A percentile compares a stretch with the other conserved stretches of the same genome.
Conservation (phyloP, 2,329 filamentous ascomycete genomes). For the Claviceps quebecensis region DNA sequence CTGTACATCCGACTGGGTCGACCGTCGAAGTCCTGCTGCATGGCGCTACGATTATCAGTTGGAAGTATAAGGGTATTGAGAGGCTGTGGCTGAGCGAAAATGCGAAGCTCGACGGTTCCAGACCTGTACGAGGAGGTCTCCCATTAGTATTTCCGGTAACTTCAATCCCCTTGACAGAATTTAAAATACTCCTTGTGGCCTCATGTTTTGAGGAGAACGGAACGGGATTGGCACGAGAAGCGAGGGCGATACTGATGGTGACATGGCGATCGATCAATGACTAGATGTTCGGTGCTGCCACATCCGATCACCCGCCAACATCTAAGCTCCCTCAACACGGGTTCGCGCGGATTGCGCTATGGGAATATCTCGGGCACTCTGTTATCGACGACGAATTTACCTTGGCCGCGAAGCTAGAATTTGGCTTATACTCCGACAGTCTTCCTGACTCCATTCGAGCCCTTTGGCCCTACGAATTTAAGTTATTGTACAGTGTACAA, state of each 20-base stretch:
- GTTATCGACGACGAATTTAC: constrained; percentile 37
- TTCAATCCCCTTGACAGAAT: constrained; percentile 9
- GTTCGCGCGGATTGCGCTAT: constrained; percentile 76
- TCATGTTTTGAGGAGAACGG: not conserved
- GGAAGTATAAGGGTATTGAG: constrained; percentile 74
- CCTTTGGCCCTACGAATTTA: constrained; percentile 78
- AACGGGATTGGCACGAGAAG: not conserved
- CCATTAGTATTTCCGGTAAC: constrained; percentile 84
- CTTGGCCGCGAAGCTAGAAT: constrained; percentile 80
- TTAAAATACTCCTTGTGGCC: not conserved
- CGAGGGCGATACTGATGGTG: not conserved
- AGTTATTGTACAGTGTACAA: constrained; percentile 85
- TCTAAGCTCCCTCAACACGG: constrained; percentile 79
- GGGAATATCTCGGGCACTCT: constrained; percentile 90
- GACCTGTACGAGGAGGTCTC: constrained; percentile 82
- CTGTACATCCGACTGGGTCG: constrained; percentile 73
- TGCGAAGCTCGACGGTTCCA: constrained; percentile 71
- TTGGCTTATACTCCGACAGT: constrained; percentile 66
- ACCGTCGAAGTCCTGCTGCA: constrained; percentile 75
- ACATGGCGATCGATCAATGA: not conserved
- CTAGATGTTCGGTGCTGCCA: constrained; percentile 77
- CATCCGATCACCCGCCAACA: constrained; percentile 63
- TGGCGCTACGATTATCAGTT: constrained; percentile 84
- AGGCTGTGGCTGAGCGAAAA: constrained; percentile 76
- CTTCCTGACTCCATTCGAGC: constrained; percentile 53